Percentiles rank a stretch among this genome's conserved stretches.
These are phyloP conservation scores for Trifolium pratense DNA, from an alignment of 306 rosid genomes.

Conservation along the genomic window DNA sequence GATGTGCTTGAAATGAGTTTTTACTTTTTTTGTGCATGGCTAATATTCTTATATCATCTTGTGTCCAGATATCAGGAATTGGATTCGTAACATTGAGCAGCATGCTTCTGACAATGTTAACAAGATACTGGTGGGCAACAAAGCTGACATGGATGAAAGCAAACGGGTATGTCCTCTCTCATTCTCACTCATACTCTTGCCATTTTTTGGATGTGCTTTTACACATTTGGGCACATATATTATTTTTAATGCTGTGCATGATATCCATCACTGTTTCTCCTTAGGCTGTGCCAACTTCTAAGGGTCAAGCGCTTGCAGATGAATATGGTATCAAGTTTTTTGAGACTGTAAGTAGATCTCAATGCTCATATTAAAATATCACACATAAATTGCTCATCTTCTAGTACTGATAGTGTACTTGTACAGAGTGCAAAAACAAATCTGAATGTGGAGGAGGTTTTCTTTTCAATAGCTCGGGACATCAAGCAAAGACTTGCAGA, in stretches of 20 bases:
- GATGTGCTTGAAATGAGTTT: slow-evolving; percentile 26
- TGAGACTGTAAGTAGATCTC: slow-evolving; percentile 76
- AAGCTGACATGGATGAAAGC: slow-evolving; percentile 99
- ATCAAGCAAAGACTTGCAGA: slow-evolving; percentile 96
- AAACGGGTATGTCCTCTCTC: slow-evolving; percentile 68
- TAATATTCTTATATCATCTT: slow-evolving; percentile 34
- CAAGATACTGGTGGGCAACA: slow-evolving; percentile 96
- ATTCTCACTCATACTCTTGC: neutral
- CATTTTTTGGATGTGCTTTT: slow-evolving; percentile 23
- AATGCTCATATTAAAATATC: slow-evolving; percentile 32
- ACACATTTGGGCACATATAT: neutral
- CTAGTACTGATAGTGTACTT: slow-evolving; percentile 42
- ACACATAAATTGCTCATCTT: slow-evolving; percentile 5
- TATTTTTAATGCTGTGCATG: slow-evolving; percentile 30
- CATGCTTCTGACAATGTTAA: slow-evolving; percentile 99
- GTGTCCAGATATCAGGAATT: slow-evolving; percentile 85
- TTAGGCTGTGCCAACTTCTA: slow-evolving; percentile 94
- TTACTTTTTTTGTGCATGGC: slow-evolving; percentile 15
- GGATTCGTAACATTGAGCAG: slow-evolving; percentile 98
- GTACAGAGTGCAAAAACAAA: slow-evolving; percentile 96
- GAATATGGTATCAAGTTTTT: slow-evolving; percentile 96
- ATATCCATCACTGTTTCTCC: slow-evolving; percentile 33
- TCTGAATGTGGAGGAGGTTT: slow-evolving; percentile 94
- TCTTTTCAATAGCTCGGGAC: slow-evolving; percentile 95
- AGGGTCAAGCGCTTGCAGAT: slow-evolving; percentile 96